A percentile compares a stretch with the other conserved stretches of the same genome.
phyloP scores from a whole-genome alignment of 345 rosid genomes.

The Citrus mangshanensis region DNA sequence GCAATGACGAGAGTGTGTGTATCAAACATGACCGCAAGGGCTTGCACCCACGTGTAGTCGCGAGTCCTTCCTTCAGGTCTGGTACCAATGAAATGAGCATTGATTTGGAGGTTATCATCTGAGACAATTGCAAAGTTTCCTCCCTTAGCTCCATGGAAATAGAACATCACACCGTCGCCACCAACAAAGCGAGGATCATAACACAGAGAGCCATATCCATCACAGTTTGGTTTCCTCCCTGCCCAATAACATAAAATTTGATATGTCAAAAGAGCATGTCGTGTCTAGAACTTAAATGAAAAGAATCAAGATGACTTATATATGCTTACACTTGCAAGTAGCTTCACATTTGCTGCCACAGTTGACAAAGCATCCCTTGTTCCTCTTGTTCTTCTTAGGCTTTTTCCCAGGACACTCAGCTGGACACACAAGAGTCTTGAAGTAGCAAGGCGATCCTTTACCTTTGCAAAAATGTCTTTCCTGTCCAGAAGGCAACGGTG shows the following conservation, averaged over 20 bases:
- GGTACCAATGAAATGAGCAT: slow-evolving; percentile 65
- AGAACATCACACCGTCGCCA: slow-evolving; percentile 82
- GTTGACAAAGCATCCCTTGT: slow-evolving; percentile 65
- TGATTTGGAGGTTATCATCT: slow-evolving; percentile 60
- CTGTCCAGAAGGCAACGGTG: slow-evolving; percentile 37
- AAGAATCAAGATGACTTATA: not conserved
- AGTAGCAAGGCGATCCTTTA: slow-evolving; percentile 31
- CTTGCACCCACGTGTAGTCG: slow-evolving; percentile 80
- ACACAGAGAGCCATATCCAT: slow-evolving; percentile 61
- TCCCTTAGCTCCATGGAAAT: slow-evolving; percentile 64
- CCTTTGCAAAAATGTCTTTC: slow-evolving; percentile 47
- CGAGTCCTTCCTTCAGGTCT: slow-evolving; percentile 53
- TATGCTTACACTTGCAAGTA: slow-evolving; percentile 72
- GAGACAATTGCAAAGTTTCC: slow-evolving; percentile 73
- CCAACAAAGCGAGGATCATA: slow-evolving; percentile 80
- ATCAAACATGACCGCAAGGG: slow-evolving; percentile 54
- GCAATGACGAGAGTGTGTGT: slow-evolving; percentile 51
- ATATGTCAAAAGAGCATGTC: not conserved
- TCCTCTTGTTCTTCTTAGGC: slow-evolving; percentile 58
- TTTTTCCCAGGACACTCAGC: slow-evolving; percentile 63
- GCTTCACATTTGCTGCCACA: slow-evolving; percentile 78
- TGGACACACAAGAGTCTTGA: slow-evolving; percentile 56
- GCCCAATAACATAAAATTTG: not conserved
- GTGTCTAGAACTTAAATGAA: no score
- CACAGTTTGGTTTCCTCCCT: slow-evolving; percentile 55